phyloP scores from a whole-genome alignment of 106 monocot genomes.

The Gastrodia elata region DNA sequence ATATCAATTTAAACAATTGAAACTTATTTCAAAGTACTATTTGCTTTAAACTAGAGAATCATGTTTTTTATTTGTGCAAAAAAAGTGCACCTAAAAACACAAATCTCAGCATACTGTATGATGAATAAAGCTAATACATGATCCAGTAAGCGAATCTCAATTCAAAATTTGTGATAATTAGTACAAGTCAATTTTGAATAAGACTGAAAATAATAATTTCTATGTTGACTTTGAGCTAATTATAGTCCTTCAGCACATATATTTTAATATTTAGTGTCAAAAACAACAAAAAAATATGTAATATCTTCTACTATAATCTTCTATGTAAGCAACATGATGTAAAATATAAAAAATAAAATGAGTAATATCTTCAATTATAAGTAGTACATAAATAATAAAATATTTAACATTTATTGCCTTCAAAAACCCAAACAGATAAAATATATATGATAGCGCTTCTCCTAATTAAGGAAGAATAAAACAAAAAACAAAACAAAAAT shows the following conservation, averaged over 20 bases:
- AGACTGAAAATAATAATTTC: neutral
- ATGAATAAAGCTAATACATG: neutral
- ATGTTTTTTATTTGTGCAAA: neutral
- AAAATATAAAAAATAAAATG: neutral
- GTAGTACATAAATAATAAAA: neutral
- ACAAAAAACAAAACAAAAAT: no score
- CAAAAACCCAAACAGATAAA: neutral
- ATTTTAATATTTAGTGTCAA: neutral
- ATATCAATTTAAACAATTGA: neutral
- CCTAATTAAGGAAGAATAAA: neutral
- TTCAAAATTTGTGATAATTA: no score
- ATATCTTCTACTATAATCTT: neutral
- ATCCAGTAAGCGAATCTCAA: neutral
- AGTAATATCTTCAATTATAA: neutral
- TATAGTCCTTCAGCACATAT: neutral
- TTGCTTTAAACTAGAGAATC: neutral
- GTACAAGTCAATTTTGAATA: neutral
- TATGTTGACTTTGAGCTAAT: neutral
- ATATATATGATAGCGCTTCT: neutral
- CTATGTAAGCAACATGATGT: neutral
- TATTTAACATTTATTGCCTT: neutral
- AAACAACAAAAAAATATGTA: neutral
- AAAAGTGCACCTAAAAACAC: neutral
- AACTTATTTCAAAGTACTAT: no score
- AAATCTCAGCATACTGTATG: neutral